Base-by-base conservation (phyloP, 352 stramenopile species). In the Pythium aristosporum region DNA sequence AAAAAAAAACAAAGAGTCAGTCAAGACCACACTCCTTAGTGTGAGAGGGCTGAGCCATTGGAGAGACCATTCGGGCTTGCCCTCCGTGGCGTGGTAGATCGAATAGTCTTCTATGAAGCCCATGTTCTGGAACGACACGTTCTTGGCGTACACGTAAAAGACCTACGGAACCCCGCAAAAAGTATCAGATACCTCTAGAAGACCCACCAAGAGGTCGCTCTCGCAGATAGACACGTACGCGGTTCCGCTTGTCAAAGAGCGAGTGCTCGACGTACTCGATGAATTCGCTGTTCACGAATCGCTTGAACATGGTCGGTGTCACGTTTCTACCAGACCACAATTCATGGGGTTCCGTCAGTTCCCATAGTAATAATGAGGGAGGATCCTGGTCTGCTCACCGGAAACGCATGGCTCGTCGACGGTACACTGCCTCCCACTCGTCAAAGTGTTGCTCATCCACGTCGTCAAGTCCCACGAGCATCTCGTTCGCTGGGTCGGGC, bases 71-170 rank as follows among this genome's bases (percentile, higher is more conserved):
- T 80, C 64, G 1, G 61, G 52, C 18, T 81, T 78, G 18, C 74
- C 66, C 3, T 63, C 42, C 2, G 82, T 65, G 1, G 61, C 47
- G 42, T 80, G 71, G 50, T 89, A 92, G 36, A 89, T 73, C 0
- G 76, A 76, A 63, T 80, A 91, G 53, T 91, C 82, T 68, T 91
- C 80, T n/a, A 94, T 77, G 0, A 80, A 67, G 5, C 82, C 81
- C n/a, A 94, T 44, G 12, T 80, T 76, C 30, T 82, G 75, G 55
- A 92, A 92, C 37, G 81, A 89, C 32, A 82, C 58, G 59, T 94
- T 94, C 61, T 75, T 81, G 30, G 87, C 71, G 52, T 89, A 91
- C 18, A 94, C 83, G 59, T 92, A 94, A 53, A 94, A 89, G 12
- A 87, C 56, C 81, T 92, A 44, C 13, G 34, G 1, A 15, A 39